Percentiles rank a stretch among this genome's conserved stretches.
These are phyloP conservation scores for cucumber (Cucumis sativus) DNA, from an alignment of 306 rosid species.

Conservation along the genomic window DNA sequence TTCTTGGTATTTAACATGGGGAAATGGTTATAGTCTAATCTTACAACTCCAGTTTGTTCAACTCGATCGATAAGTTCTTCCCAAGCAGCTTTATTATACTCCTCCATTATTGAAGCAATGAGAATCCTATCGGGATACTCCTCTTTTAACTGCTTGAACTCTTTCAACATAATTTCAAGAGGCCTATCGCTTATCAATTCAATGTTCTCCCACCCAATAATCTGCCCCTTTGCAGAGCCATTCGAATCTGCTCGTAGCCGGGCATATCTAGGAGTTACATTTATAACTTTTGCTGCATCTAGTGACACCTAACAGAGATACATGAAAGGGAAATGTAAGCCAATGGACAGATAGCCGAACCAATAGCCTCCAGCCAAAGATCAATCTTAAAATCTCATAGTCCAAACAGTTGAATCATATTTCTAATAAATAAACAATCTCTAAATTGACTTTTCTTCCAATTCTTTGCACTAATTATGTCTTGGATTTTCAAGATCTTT, in stretches of 20 bases:
- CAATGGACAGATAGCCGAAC: not conserved
- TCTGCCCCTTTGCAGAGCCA: conserved; percentile 71
- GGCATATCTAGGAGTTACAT: conserved; percentile 95
- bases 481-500: not conserved
- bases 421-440: not conserved
- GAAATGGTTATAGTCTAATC: conserved; percentile 8
- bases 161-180: conserved; percentile 82
- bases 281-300: conserved; percentile 81
- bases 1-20: not conserved
- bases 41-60: conserved; percentile 95
- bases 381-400: not conserved
- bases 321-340: not conserved
- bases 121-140: conserved; percentile 90
- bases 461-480: not conserved
- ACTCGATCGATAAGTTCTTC: conserved; percentile 89
- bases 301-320: conserved; percentile 51
- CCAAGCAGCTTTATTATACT: conserved; percentile 87
- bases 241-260: conserved; percentile 53
- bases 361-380: not conserved
- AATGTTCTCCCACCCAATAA: conserved; percentile 93
- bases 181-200: conserved; percentile 90
- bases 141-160: conserved; percentile 67
- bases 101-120: conserved; percentile 97
- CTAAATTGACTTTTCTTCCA: not conserved
- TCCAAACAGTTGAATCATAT: not conserved